A percentile compares a stretch with the other conserved stretches of the same genome.
phyloP scores from a whole-genome alignment of 2,329 filamentous ascomycete species.

The Talaromyces sp. region DNA sequence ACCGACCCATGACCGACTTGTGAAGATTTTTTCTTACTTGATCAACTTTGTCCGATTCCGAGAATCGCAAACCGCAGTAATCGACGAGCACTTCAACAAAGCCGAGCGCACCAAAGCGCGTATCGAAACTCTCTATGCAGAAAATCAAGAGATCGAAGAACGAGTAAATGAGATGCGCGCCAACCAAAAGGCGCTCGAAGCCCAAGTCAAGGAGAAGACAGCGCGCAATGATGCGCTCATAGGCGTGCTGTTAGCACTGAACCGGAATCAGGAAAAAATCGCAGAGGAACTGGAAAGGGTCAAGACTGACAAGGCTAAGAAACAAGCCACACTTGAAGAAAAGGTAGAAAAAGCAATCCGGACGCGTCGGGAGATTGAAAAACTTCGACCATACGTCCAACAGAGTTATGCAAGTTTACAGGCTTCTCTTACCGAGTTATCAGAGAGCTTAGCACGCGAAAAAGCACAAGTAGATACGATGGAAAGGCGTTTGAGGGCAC shows the following conservation, averaged over 20 bases:
- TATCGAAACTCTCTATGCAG: slow-evolving; percentile 79
- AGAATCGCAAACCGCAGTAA: slow-evolving; percentile 82
- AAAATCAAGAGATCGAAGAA: slow-evolving; percentile 83
- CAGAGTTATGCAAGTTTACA: slow-evolving; percentile 84
- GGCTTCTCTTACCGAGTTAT: slow-evolving; percentile 74
- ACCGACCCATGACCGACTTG: slow-evolving; percentile 82
- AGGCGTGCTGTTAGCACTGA: slow-evolving; percentile 72
- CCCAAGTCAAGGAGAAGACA: slow-evolving; percentile 77
- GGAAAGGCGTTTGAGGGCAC: slow-evolving; percentile 79
- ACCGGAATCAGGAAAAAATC: slow-evolving; percentile 77
- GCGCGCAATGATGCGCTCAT: slow-evolving; percentile 84
- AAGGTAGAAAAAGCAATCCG: slow-evolving; percentile 56
- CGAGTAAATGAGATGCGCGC: slow-evolving; percentile 76
- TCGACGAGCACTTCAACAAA: slow-evolving; percentile 92
- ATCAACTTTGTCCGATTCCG: slow-evolving; percentile 99
- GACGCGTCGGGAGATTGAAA: slow-evolving; percentile 78
- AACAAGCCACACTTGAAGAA: slow-evolving; percentile 60
- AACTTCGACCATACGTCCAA: slow-evolving; percentile 85
- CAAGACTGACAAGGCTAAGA: slow-evolving; percentile 72
- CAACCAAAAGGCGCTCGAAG: slow-evolving; percentile 76
- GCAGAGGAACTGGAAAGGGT: slow-evolving; percentile 77
- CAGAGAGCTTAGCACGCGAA: slow-evolving; percentile 71
- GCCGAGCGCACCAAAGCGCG: slow-evolving; percentile 79
- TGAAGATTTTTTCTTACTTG: slow-evolving; percentile 94
- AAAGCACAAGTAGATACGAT: slow-evolving; percentile 82